phyloP scores from a whole-genome alignment of 176 grass and related monocot genomes.

The Urochloa ruziziensis region DNA sequence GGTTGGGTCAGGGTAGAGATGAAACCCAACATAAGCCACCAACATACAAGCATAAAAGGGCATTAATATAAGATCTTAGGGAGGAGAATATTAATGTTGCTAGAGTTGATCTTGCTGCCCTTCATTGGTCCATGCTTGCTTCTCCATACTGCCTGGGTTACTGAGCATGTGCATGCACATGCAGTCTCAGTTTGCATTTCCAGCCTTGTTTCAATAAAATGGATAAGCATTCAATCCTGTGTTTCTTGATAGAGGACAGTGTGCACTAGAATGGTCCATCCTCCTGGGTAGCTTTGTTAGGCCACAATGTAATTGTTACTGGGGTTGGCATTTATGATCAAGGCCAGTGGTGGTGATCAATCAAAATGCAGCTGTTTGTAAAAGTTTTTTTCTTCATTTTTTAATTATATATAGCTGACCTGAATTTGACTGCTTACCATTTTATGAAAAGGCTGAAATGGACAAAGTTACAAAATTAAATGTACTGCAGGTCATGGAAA shows the following conservation, averaged over 20 bases:
- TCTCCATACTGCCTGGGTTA: constrained; percentile 1
- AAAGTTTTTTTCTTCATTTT: background rate
- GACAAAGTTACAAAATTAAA: background rate
- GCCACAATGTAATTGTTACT: background rate
- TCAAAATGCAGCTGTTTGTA: background rate
- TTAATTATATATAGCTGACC: background rate
- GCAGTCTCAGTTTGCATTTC: constrained; percentile 1
- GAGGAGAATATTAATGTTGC: background rate
- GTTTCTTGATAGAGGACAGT: constrained; percentile 10
- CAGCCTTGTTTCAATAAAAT: background rate
- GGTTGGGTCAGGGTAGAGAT: constrained; percentile 5
- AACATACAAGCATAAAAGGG: background rate
- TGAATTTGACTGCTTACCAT: background rate
- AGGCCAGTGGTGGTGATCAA: background rate
- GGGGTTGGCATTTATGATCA: background rate
- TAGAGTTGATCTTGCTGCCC: background rate
- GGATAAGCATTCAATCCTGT: background rate
- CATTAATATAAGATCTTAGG: constrained; percentile 40
- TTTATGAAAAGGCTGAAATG: background rate
- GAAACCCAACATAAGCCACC: background rate
- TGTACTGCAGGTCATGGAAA: background rate
- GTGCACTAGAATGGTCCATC: background rate
- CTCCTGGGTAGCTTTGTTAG: background rate
- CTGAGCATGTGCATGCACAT: constrained; percentile 32
- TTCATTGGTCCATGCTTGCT: background rate